Evolutionary conservation across 1,284 basidiomycete species (phyloP), one percentile per base, ranked within the genome.

Genomic region (Papiliotrema fonsecae): DNA sequence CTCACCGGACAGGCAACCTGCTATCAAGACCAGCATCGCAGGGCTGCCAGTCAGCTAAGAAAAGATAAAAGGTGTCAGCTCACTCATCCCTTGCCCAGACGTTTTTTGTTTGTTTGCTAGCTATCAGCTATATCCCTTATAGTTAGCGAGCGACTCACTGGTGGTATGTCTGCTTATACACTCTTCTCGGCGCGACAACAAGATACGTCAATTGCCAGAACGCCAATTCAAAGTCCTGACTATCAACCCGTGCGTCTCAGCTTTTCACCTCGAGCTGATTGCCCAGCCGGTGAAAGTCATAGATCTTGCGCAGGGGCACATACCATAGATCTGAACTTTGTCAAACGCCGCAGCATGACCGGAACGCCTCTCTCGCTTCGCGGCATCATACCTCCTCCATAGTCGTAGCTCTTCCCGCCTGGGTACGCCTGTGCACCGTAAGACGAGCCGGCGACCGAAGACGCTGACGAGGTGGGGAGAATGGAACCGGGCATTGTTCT

Each of bases 121-220:
- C 44, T n/a, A 38, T 44, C 18, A 36, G 49, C 24, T 50, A 53
- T 42, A 26, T 30, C 6, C n/a, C n/a, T n/a, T 44, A 11, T n/a
- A 39, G 11, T 36, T 30, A 34, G 26, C 42, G n/a, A 28, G 25
- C 32, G 19, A 63, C 68, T 34, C 55, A 70, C 64, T 69, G 67
- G 45, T 71, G 64, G 55, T 69, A 70, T 38, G 67, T 70, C 57
- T 70, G 72, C 43, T 73, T 65, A 51, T 76, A 93, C 84, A 96
- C 92, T 81, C 88, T 79, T 65, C 86, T 81, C 0, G 91, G 92
- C 3, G 89, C 84, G 47, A 96, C 80, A 65, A 89, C 92, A 9
- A 96, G 77, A 73, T 93, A 94, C 14, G 87, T 89, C 52, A 96
- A 73, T 68, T 94, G 89, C 88, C 90, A 94, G 39, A 87, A 86